Evolutionary conservation across 179 eudicot species (phyloP).

Genomic region (Patellifolia procumbens): DNA sequence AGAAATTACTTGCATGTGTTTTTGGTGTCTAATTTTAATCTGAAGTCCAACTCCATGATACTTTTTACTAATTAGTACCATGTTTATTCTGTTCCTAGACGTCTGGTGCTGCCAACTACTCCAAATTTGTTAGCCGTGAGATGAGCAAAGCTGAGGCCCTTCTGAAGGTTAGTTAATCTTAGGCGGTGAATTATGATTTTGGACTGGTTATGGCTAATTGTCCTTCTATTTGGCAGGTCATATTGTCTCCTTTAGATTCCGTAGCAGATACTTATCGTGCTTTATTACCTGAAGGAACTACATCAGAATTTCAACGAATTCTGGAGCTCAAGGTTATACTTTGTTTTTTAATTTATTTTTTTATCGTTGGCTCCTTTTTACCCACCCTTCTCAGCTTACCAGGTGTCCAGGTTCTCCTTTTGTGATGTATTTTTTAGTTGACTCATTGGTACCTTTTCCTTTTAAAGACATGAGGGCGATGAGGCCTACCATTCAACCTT

Average conservation of each 20-base stretch:
- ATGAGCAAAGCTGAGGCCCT: slow-evolving; percentile 99
- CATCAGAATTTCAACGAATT: slow-evolving; percentile 85
- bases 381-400: too few species aligned
- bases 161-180: slow-evolving; percentile 54
- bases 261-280: slow-evolving; percentile 98
- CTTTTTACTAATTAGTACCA: slow-evolving; percentile 9
- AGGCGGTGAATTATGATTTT: not conserved
- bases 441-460: too few species aligned
- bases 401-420: too few species aligned
- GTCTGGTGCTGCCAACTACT: slow-evolving; percentile 82
- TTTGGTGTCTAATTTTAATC: not conserved
- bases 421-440: too few species aligned
- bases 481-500: too few species aligned
- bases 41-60: not conserved
- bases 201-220: slow-evolving; percentile 13
- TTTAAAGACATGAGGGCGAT: too few species aligned
- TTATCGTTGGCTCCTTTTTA: not conserved
- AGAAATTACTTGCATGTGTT: slow-evolving; percentile 8
- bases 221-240: slow-evolving; percentile 57
- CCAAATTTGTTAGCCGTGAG: slow-evolving; percentile 92
- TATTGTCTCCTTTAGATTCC: slow-evolving; percentile 90
- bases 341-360: slow-evolving; percentile 6
- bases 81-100: slow-evolving; percentile 43
- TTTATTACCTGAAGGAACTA: slow-evolving; percentile 91
- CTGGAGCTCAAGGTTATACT: slow-evolving; percentile 83